Evolutionary conservation across 2,329 filamentous ascomycete genomes (phyloP).

Genomic region (Fusarium sp.): DNA sequence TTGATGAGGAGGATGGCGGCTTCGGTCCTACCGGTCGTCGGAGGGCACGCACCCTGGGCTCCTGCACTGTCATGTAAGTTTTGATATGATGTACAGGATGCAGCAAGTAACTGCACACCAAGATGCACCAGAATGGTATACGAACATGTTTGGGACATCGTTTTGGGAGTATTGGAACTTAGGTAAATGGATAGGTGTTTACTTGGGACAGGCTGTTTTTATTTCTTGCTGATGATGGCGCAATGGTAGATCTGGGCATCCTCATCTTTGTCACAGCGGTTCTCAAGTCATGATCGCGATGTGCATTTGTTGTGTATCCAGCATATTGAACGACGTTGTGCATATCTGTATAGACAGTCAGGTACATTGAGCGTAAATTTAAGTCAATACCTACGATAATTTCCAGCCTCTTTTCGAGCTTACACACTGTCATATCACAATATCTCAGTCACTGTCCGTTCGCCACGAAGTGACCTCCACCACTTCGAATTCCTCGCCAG

Average conservation of each 20-base stretch:
- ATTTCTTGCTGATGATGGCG: constrained; percentile 29
- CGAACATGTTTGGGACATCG: constrained; percentile 7
- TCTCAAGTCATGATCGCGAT: constrained; percentile 8
- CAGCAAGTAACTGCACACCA: neutral
- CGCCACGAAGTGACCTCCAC: constrained; percentile 49
- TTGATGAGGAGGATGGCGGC: constrained; percentile 81
- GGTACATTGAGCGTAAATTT: constrained; percentile 24
- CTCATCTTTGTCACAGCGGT: constrained; percentile 12
- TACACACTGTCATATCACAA: constrained; percentile 8
- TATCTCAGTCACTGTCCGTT: constrained; percentile 39
- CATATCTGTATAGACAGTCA: constrained; percentile 38
- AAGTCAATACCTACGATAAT: constrained; percentile 11
- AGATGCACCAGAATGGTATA: constrained; percentile 8
- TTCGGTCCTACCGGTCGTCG: constrained; percentile 66
- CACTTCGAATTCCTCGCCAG: constrained; percentile 49
- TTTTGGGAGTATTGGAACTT: constrained; percentile 9
- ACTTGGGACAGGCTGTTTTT: constrained; percentile 6
- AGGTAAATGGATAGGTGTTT: constrained; percentile 31
- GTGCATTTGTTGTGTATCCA: constrained; percentile 18
- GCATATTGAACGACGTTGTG: constrained; percentile 18
- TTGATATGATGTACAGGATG: constrained; percentile 2
- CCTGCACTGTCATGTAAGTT: constrained; percentile 74
- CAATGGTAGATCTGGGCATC: constrained; percentile 41
- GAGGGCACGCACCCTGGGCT: constrained; percentile 73
- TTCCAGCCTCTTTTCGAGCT: neutral